Base-by-base conservation (phyloP, 352 stramenopile genomes). In the Aphanomyces euteiches region DNA sequence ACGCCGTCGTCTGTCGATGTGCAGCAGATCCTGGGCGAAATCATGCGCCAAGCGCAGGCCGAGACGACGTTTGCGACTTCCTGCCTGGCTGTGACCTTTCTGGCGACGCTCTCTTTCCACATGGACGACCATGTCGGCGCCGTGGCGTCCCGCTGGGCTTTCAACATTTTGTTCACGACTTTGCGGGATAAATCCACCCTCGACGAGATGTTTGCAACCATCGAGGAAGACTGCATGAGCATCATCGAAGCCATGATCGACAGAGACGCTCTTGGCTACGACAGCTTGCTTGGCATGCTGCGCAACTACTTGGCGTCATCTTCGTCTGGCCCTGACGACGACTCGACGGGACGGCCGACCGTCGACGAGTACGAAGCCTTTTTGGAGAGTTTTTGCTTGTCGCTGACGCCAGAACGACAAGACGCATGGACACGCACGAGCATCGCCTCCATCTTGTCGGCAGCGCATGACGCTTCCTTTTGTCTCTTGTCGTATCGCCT, bases 401-500 rank as follows among this genome's bases (percentile, higher is more conserved):
- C 47, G 47, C 38, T 70, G 8, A 48, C 48, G 2, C 40, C 61
- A 15, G 7, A 8, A 10, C 43, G 61, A n/a, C 36, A 12, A 4
- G n/a, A 8, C 47, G 37, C 34, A 8, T 70, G 64, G 64, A 50
- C 47, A 21, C 2, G 10, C 8, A 50, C 19, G 39, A 39, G 43
- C 54, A 15, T 63, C 6, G 41, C n/a, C 3, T 17, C 41, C 1
- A 63, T 70, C 8, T 10, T 50, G 17, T 38, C 28, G 17, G 0
- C 21, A 28, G n/a, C 45, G 15, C 47, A 59, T n/a, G 10, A 63
- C 21, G 64, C 64, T 5, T 74, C 78, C n/a, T 92, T 90, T 56
- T 76, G 81, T 0, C 70, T 93, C 13, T 48, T 82, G 7, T 73
- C 74, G 12, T 90, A 90, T 57, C 77, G 76, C 7, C 69, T 82